These are phyloP conservation scores for Pleurotus ostreatus DNA, from an alignment of 768 basidiomycete species.

Conservation along the genomic window DNA sequence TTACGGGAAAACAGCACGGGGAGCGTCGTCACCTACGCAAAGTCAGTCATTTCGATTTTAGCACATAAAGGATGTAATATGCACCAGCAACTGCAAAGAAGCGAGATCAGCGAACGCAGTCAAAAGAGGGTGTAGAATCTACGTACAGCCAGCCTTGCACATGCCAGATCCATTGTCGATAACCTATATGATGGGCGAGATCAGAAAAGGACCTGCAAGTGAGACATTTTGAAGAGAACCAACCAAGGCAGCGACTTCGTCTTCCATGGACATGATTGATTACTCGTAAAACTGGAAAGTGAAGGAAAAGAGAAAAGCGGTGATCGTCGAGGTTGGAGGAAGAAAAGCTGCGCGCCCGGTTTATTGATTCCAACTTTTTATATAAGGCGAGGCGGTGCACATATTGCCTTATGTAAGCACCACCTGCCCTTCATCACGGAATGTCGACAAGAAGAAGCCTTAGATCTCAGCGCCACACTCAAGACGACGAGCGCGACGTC, in stretches of 20 bases:
- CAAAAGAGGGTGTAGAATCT: constrained; percentile 12
- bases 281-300: constrained; percentile 6
- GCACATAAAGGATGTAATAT: constrained; percentile 12
- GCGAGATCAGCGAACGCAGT: constrained; percentile 16
- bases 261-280: constrained; percentile 57
- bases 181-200: constrained; percentile 41
- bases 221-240: constrained; percentile 10
- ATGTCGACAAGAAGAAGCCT: no score
- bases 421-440: no score
- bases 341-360: constrained; percentile 1
- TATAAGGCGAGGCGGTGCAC: constrained; percentile 6
- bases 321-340: not conserved
- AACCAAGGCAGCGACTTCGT: constrained; percentile 59
- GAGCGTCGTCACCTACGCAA: constrained; percentile 73
- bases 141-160: constrained; percentile 99
- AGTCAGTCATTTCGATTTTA: constrained; percentile 13
- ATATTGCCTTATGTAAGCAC: no score
- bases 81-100: constrained; percentile 58
- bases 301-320: not conserved
- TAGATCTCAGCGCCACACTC: constrained; percentile 5
- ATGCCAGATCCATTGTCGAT: constrained; percentile 97
- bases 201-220: not conserved
- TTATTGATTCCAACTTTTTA: constrained; percentile 1
- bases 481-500: constrained; percentile 19
- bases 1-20: constrained; percentile 93